phyloP scores from a whole-genome alignment of 1,139 yeast genomes.

The Zygoascus meyerae region DNA sequence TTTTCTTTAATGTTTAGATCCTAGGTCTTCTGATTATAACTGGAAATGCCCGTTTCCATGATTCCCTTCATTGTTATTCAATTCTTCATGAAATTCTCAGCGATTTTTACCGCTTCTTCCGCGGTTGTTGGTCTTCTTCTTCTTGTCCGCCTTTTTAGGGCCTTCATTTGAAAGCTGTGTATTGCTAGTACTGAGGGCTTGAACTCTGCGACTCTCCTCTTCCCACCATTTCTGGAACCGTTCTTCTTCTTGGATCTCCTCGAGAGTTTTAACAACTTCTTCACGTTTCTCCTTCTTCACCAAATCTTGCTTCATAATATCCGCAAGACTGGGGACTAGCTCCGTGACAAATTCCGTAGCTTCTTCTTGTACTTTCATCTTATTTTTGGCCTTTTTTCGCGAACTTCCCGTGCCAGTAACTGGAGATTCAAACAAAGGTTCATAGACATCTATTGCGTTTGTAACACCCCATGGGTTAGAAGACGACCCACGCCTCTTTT shows the following conservation, averaged over 20 bases:
- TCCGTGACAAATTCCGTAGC: not conserved
- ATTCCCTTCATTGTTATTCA: not conserved
- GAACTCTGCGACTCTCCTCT: slow-evolving; percentile 40
- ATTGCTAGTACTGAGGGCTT: slow-evolving; percentile 2
- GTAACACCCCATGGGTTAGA: slow-evolving; percentile 2
- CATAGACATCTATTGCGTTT: not conserved
- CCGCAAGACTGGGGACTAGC: slow-evolving; percentile 24
- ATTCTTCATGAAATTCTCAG: no score
- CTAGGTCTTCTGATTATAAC: no score
- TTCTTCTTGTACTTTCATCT: not conserved
- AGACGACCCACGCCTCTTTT: slow-evolving; percentile 18
- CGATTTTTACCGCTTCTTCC: not conserved
- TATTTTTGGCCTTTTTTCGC: not conserved
- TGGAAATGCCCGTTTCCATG: not conserved
- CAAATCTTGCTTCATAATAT: slow-evolving; percentile 42
- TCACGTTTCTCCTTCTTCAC: slow-evolving; percentile 37
- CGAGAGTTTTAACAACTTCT: slow-evolving; percentile 42
- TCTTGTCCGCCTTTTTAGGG: slow-evolving; percentile 1
- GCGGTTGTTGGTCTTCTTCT: slow-evolving; percentile 1
- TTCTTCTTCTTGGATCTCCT: slow-evolving; percentile 71
- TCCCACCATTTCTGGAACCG: slow-evolving; percentile 83
- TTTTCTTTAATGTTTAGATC: no score
- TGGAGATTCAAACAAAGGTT: not conserved
- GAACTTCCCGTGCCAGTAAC: not conserved
- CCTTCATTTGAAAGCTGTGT: not conserved